A percentile compares a stretch with the other conserved stretches of the same genome.
These are phyloP conservation scores for Rubia peregrina DNA, from an alignment of 305 asterid species.

Conservation along the genomic window DNA sequence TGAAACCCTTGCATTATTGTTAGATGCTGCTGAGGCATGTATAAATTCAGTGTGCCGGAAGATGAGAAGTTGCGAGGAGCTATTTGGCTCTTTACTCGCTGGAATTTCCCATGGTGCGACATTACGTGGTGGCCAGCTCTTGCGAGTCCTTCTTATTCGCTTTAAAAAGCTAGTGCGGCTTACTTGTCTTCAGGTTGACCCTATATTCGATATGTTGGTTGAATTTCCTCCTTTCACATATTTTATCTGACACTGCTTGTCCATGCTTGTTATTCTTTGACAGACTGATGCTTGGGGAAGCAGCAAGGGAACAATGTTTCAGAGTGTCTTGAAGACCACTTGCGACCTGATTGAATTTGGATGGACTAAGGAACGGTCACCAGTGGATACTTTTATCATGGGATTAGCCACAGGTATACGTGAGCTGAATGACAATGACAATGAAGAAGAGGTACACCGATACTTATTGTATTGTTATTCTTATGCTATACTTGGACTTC, in stretches of 20 bases:
- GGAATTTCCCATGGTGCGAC: conserved; percentile 89
- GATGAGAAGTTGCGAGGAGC: conserved; percentile 91
- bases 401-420: conserved; percentile 87
- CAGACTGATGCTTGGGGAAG: conserved; percentile 79
- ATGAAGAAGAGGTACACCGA: conserved; percentile 65
- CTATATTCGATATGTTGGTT: conserved; percentile 13
- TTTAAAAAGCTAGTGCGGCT: conserved; percentile 83
- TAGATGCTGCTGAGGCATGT: conserved; percentile 91
- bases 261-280: conserved; percentile 11
- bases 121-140: conserved; percentile 88
- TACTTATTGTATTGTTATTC: not conserved
- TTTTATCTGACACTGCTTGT: conserved; percentile 6
- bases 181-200: conserved; percentile 80
- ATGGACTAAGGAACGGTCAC: conserved; percentile 86
- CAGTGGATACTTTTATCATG: conserved; percentile 91
- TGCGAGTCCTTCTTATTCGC: conserved; percentile 83
- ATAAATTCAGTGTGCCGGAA: conserved; percentile 80
- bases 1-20: conserved; percentile 76
- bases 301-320: conserved; percentile 86
- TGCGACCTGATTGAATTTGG: conserved; percentile 89
- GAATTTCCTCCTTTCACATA: conserved; percentile 5
- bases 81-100: conserved; percentile 76
- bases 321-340: conserved; percentile 80
- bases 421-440: conserved; percentile 77
- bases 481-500: not conserved